These are phyloP conservation scores for Diaporthe australafricana DNA, from an alignment of 2,329 filamentous ascomycete species.

Conservation along the genomic window DNA sequence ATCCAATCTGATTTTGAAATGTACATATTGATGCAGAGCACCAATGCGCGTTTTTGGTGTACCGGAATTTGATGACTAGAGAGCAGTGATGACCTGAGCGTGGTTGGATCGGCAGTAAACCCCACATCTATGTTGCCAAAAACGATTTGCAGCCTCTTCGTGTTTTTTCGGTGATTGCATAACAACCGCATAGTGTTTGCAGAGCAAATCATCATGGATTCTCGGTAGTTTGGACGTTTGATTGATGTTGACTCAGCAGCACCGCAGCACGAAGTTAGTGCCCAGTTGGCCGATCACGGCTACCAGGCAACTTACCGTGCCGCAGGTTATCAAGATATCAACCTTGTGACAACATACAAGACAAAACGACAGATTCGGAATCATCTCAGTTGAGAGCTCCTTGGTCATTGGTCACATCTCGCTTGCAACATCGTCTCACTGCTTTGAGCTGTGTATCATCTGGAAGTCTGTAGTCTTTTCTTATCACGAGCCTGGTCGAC, in stretches of 20 bases:
- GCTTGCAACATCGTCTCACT: neutral
- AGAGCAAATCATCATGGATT: neutral
- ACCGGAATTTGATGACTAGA: neutral
- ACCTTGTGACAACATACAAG: neutral
- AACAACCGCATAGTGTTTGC: neutral
- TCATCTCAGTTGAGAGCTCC: neutral
- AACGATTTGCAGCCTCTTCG: neutral
- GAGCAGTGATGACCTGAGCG: neutral
- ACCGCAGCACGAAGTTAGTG: neutral
- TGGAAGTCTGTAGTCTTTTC: neutral
- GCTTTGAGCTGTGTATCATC: neutral
- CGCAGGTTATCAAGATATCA: neutral
- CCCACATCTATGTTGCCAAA: neutral
- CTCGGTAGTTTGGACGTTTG: neutral
- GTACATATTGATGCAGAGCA: neutral
- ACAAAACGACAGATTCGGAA: neutral
- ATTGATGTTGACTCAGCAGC: neutral
- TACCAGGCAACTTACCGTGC: neutral
- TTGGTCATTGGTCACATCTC: neutral
- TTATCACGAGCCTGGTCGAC: neutral
- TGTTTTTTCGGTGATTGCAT: neutral
- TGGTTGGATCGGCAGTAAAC: neutral
- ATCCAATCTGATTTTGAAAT: neutral
- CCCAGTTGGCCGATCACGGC: neutral
- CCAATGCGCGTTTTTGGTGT: neutral